Evolutionary conservation across 257 asterid genomes (phyloP), one percentile per base, ranked within the genome.

Genomic region (Craterostigma plantagineum): DNA sequence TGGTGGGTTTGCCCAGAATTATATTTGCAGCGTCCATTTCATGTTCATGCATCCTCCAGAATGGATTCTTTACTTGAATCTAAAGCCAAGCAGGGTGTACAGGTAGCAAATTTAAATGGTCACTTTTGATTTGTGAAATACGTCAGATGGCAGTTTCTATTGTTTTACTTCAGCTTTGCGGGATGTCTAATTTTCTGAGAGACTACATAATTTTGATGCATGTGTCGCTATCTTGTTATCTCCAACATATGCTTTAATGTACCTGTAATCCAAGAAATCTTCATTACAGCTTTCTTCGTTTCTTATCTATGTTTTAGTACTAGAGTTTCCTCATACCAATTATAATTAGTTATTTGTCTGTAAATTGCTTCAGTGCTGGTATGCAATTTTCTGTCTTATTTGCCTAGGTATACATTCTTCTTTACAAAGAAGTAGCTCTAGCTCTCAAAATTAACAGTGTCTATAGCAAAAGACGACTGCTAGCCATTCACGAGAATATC

Each of bases 1-100:
- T 90, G 99, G 99, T 90, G 99, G 99, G 55, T 90, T 66, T 90
- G 95, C 71, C 95, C 95, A 55, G 99, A 90, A 67, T 71, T 90
- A 48, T 90, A 77, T 71, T 42, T 90, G 69, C 81, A 84, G 34
- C 95, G 94, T 39, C 95, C 99, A 15, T 90, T 77, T 67, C 72
- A 71, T 34, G 53, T 69, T 52, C 76, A 75, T 60, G 66, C 91
- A 47, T 65, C 92, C 54, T 67, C 76, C 38, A 76, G 95, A 43
- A 80, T 90, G 65, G 99, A 90, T 69, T 60, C 79, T 53, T 71
- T 90, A 58, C 75, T 90, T 55, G 99, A 84, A 72, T 76, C 72
- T 60, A 90, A 90, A 68, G 99, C 99, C 37, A 90, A 83, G 71
- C 79, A 83, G 72, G 99, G 99, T 41, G 94, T 90, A 68, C 95